Base-by-base conservation (phyloP, 345 rosid species). In the Reutealis trisperma region DNA sequence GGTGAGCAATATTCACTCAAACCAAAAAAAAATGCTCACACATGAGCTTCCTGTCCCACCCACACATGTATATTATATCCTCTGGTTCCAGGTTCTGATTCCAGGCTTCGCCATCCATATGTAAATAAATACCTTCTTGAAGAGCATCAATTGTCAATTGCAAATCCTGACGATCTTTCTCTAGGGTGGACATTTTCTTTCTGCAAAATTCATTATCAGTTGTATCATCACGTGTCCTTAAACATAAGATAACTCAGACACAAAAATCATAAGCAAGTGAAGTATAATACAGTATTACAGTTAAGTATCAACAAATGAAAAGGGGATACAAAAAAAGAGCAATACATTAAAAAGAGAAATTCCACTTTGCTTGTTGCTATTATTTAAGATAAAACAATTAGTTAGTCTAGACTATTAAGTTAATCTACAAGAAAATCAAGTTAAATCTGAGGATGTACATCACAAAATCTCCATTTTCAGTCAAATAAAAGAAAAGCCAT, bases 141-240 rank as follows among this genome's bases (percentile, higher is more conserved):
- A 96, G 92, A 79, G 97, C 94, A 83, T 87, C 90, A 65, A 94
- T 86, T 75, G 98, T 94, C 75, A 87, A 85, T 59, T 90, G 93
- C 71, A 96, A 88, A 85, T 96, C 98, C 80, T 87, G 93, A 77
- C 96, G 94, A 21, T 92, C 99, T 83, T 84, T 96, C 79, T 96
- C 98, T 14, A 94, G 85, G 87, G 88, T 88, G 79, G 88, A 88
- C 74, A 94, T 80, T 83, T 90, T 94, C 95, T 90, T 96, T 86
- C 98, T 96, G 88, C 52, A 84, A 75, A 25, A 77, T 71, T 52
- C 22, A 42, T 15, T 27, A 49, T 21, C 55, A 11, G 61, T 7
- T 12, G 9, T 52, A 57, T 19, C 1, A 42, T 63, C 32, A 72
- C 63, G 78, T 55, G 41, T 45, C 63, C 59, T 66, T 63, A 59